Conservation (phyloP, 2,329 filamentous ascomycete genomes). For the Penicillium aurantiogriseum region DNA sequence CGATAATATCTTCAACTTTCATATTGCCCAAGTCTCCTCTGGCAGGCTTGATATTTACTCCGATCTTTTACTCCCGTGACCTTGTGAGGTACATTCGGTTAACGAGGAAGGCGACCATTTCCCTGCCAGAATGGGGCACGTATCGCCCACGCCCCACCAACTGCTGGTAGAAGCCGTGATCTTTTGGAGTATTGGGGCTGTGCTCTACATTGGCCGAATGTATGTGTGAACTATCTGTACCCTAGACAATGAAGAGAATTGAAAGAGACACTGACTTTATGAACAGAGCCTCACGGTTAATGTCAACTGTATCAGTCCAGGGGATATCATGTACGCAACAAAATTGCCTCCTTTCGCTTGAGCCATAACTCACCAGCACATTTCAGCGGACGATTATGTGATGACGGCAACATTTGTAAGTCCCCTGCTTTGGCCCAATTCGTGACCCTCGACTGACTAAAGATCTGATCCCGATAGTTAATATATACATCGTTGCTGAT, state of each 20-base stretch:
- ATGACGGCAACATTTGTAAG: conserved; percentile 41
- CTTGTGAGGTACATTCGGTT: not conserved
- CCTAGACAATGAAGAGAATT: not conserved
- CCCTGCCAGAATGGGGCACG: conserved; percentile 26
- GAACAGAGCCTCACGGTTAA: not conserved
- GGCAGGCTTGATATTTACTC: not conserved
- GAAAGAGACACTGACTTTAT: not conserved
- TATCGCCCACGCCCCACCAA: conserved; percentile 31
- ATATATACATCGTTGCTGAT: conserved; percentile 36
- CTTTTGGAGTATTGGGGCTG: conserved; percentile 32
- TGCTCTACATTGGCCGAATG: conserved; percentile 32
- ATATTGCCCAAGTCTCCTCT: not conserved
- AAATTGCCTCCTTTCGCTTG: not conserved
- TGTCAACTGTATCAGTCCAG: not conserved
- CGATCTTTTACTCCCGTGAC: not conserved
- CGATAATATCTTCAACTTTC: not conserved
- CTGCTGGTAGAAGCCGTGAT: conserved; percentile 29
- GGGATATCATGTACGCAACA: not conserved
- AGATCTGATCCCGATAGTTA: conserved; percentile 20
- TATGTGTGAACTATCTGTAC: conserved; percentile 11
- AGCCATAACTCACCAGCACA: not conserved
- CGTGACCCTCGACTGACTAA: not conserved
- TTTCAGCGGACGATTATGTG: conserved; percentile 37
- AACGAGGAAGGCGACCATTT: not conserved
- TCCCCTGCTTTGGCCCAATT: not conserved